Evolutionary conservation across 805 yeast genomes (phyloP).

Genomic region (Saturnispora diversa): DNA sequence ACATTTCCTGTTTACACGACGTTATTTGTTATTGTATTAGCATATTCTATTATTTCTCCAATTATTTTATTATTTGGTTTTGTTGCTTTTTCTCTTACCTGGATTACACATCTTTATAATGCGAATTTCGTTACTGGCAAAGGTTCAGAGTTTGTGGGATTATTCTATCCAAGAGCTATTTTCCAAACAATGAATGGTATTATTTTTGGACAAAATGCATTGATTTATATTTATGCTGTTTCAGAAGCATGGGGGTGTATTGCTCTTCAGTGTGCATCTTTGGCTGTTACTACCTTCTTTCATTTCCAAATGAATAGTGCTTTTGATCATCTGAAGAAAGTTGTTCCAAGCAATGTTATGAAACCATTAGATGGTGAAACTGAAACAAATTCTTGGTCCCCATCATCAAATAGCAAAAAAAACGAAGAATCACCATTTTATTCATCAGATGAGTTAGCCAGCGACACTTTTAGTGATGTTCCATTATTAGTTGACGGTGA

Average conservation of each 20-base stretch:
- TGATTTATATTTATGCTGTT: slow-evolving; percentile 79
- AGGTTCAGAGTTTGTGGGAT: slow-evolving; percentile 69
- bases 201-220: slow-evolving; percentile 78
- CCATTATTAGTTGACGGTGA: slow-evolving; percentile 70
- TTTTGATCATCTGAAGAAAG: slow-evolving; percentile 50
- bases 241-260: slow-evolving; percentile 96
- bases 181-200: slow-evolving; percentile 85
- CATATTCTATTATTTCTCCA: slow-evolving; percentile 74
- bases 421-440: slow-evolving; percentile 8
- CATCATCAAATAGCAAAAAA: slow-evolving; percentile 3
- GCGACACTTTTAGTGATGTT: slow-evolving; percentile 23
- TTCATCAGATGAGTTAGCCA: slow-evolving; percentile 4
- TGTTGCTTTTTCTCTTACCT: slow-evolving; percentile 61
- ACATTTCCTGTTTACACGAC: slow-evolving; percentile 68
- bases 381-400: slow-evolving; percentile 48
- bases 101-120: slow-evolving; percentile 73
- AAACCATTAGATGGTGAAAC: slow-evolving; percentile 65
- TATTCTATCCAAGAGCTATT: slow-evolving; percentile 79
- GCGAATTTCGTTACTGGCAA: slow-evolving; percentile 62
- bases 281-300: slow-evolving; percentile 57
- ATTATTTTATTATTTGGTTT: slow-evolving; percentile 68
- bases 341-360: slow-evolving; percentile 67
- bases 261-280: slow-evolving; percentile 59
- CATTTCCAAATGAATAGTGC: slow-evolving; percentile 61
- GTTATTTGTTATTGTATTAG: slow-evolving; percentile 58